A percentile compares a stretch with the other conserved stretches of the same genome.
Conservation (phyloP, 1,139 yeast genomes). For the Saccharomyces hybrid region DNA sequence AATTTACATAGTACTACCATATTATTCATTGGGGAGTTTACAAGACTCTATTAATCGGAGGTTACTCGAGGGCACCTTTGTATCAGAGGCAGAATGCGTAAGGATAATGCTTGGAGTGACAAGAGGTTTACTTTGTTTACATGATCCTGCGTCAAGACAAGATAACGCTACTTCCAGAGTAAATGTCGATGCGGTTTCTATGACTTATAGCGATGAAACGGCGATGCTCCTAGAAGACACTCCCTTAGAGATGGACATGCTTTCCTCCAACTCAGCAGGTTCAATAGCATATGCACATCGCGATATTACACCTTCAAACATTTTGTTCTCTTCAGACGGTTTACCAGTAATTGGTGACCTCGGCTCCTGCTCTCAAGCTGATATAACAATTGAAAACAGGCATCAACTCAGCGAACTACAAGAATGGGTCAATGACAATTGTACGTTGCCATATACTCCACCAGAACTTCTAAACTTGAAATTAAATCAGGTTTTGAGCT, state of each 20-base stretch:
- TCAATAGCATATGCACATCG: constrained; percentile 68
- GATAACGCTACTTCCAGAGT: constrained; percentile 13
- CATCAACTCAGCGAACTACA: constrained; percentile 71
- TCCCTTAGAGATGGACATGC: constrained; percentile 19
- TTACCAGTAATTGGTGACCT: constrained; percentile 76
- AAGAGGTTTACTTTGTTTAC: constrained; percentile 70
- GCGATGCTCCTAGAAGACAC: constrained; percentile 24
- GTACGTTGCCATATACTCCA: constrained; percentile 82
- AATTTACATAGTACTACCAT: constrained; percentile 73
- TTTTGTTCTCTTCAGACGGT: constrained; percentile 70
- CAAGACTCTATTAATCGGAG: constrained; percentile 69
- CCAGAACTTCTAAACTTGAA: constrained; percentile 82
- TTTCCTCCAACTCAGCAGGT: constrained; percentile 7
- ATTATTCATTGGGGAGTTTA: constrained; percentile 60
- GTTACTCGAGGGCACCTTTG: constrained; percentile 45
- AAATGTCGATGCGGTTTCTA: constrained; percentile 14
- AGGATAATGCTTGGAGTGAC: constrained; percentile 60
- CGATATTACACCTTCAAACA: constrained; percentile 83
- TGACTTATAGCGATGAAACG: constrained; percentile 21
- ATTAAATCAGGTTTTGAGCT: constrained; percentile 55
- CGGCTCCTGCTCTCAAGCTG: constrained; percentile 70
- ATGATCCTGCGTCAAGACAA: constrained; percentile 33
- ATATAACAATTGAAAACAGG: constrained; percentile 46
- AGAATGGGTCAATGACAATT: constrained; percentile 78
- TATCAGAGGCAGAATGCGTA: constrained; percentile 58